phyloP scores from a whole-genome alignment of 2,329 filamentous ascomycete genomes.

The Plenodomus biglobosus region DNA sequence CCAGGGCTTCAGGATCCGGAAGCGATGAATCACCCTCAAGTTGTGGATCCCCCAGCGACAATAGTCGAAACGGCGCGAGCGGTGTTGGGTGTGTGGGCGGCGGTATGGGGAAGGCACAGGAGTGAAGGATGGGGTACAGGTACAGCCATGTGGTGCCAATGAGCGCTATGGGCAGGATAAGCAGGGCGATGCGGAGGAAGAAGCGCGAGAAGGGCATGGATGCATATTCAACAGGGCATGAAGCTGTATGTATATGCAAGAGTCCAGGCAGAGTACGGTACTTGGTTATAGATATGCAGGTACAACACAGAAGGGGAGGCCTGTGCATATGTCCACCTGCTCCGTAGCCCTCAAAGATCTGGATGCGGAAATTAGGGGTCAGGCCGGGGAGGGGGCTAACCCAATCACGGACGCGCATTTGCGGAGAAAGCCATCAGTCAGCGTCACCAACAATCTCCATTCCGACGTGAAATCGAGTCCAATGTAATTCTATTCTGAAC shows the following conservation, averaged over 20 bases:
- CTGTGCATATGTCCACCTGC: conserved; percentile 8
- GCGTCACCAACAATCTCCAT: neutral
- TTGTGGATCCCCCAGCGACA: conserved; percentile 88
- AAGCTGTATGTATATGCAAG: neutral
- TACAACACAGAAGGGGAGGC: conserved; percentile 7
- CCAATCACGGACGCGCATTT: conserved; percentile 7
- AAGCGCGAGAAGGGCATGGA: conserved; percentile 55
- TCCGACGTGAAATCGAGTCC: neutral
- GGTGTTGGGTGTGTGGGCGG: conserved; percentile 7
- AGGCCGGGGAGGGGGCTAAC: neutral
- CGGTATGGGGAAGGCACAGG: conserved; percentile 72
- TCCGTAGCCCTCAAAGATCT: no score
- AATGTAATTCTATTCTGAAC: no score
- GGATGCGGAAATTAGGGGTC: neutral
- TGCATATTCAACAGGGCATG: conserved; percentile 29
- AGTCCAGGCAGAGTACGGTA: no score
- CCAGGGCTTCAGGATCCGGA: conserved; percentile 47
- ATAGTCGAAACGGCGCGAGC: conserved; percentile 78
- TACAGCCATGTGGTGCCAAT: conserved; percentile 78
- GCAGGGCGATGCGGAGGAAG: conserved; percentile 50
- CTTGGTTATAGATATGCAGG: no score
- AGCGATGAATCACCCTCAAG: conserved; percentile 90
- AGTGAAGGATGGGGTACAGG: conserved; percentile 76
- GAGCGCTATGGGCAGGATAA: conserved; percentile 67
- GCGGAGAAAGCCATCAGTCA: no score